phyloP scores from a whole-genome alignment of 2,329 filamentous ascomycete species.

The Metarhizium sp. region DNA sequence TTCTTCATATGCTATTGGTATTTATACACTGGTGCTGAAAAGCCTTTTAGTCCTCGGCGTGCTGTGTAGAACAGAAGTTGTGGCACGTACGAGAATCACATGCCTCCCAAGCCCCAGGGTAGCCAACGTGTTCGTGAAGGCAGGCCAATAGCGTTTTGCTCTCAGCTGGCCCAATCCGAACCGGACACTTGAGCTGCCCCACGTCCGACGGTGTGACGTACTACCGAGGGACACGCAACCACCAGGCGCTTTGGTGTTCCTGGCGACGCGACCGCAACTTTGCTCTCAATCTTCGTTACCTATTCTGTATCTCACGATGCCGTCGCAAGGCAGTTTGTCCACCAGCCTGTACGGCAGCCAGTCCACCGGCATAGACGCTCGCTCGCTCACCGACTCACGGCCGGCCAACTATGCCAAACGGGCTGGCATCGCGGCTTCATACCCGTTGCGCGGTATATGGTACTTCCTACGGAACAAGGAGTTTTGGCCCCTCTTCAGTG shows the following conservation, averaged over 20 bases:
- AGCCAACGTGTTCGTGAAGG: no score
- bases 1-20: no score
- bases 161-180: not conserved
- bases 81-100: no score
- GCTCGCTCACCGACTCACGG: slow-evolving; percentile 13
- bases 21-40: no score
- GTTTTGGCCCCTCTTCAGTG: slow-evolving; percentile 71
- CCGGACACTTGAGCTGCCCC: not conserved
- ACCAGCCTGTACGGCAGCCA: slow-evolving; percentile 7
- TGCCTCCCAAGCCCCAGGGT: no score
- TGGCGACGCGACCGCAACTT: not conserved
- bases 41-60: no score
- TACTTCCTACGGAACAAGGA: slow-evolving; percentile 72
- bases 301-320: slow-evolving; percentile 1
- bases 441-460: slow-evolving; percentile 63
- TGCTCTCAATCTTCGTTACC: not conserved
- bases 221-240: not conserved
- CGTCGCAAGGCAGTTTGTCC: slow-evolving; percentile 2
- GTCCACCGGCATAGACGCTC: slow-evolving; percentile 4
- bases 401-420: slow-evolving; percentile 33
- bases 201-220: not conserved
- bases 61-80: no score
- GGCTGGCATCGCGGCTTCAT: slow-evolving; percentile 38
- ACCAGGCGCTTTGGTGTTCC: not conserved
- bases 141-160: no score